phyloP scores from a whole-genome alignment of 2,329 filamentous ascomycete genomes.

The Trichoderma breve region DNA sequence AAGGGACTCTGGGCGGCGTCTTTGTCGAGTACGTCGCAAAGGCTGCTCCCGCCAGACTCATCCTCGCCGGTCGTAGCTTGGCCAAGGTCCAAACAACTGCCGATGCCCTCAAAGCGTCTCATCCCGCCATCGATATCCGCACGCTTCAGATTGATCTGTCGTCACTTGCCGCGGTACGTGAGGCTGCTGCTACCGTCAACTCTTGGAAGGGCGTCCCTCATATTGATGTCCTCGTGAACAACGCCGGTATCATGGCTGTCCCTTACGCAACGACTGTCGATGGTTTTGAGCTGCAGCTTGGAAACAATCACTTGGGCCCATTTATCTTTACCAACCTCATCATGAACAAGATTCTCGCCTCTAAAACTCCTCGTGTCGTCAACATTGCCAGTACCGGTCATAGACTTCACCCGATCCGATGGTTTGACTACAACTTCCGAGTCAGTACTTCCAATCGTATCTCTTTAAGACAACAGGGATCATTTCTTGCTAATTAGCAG shows the following conservation, averaged over 20 bases:
- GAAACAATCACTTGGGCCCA: constrained; percentile 39
- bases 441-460: constrained; percentile 21
- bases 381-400: constrained; percentile 43
- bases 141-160: constrained; percentile 39
- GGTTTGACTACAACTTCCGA: constrained; percentile 44
- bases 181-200: constrained; percentile 36
- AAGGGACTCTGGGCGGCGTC: constrained; percentile 38
- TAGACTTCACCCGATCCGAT: constrained; percentile 41
- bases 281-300: constrained; percentile 38
- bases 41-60: constrained; percentile 41
- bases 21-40: constrained; percentile 40
- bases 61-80: constrained; percentile 46
- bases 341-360: constrained; percentile 31
- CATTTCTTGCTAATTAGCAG: background rate
- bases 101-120: constrained; percentile 32
- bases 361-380: constrained; percentile 36
- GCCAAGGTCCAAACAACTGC: constrained; percentile 40
- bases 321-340: constrained; percentile 42
- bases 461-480: no score
- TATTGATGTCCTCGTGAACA: constrained; percentile 44
- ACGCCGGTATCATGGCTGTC: constrained; percentile 42
- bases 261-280: constrained; percentile 36
- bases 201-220: constrained; percentile 25
- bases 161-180: constrained; percentile 37
- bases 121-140: constrained; percentile 34